Conservation (phyloP, 148 eudicot genomes). For the Camellia lanceoleosa region DNA sequence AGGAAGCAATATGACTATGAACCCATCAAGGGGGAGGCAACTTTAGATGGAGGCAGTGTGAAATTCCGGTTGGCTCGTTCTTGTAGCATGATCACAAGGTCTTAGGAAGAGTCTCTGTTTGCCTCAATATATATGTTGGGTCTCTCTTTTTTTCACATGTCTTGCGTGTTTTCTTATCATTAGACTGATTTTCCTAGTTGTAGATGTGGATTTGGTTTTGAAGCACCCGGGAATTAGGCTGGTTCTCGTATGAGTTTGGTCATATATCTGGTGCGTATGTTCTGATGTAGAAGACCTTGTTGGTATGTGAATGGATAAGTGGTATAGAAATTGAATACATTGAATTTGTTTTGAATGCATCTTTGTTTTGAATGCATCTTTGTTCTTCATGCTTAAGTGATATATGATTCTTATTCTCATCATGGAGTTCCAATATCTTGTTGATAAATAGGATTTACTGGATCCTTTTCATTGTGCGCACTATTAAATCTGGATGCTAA, state of each 20-base stretch:
- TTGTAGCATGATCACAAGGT: constrained; percentile 74
- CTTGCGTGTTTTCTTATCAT: constrained; percentile 38
- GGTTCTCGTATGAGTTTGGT: constrained; percentile 47
- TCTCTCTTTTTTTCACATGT: constrained; percentile 33
- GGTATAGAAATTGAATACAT: constrained; percentile 61
- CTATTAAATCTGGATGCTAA: neutral
- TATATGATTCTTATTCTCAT: neutral
- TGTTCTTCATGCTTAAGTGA: neutral
- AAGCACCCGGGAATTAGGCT: constrained; percentile 36
- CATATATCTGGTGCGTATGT: constrained; percentile 39
- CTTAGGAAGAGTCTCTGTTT: constrained; percentile 41
- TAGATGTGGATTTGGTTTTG: constrained; percentile 42
- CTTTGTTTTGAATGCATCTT: constrained; percentile 11
- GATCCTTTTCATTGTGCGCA: neutral
- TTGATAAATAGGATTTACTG: too few relatives aligned
- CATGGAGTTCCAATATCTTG: neutral
- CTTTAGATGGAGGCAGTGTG: constrained; percentile 44
- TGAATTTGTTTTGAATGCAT: constrained; percentile 13
- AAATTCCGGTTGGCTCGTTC: constrained; percentile 65
- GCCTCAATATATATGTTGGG: constrained; percentile 41
- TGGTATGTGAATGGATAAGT: constrained; percentile 66
- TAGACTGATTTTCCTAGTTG: constrained; percentile 38
- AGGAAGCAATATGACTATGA: constrained; percentile 72
- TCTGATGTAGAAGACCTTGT: constrained; percentile 61
- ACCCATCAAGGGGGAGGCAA: constrained; percentile 49